phyloP scores from a whole-genome alignment of 2,329 filamentous ascomycete genomes.

The Penicillium freii region DNA sequence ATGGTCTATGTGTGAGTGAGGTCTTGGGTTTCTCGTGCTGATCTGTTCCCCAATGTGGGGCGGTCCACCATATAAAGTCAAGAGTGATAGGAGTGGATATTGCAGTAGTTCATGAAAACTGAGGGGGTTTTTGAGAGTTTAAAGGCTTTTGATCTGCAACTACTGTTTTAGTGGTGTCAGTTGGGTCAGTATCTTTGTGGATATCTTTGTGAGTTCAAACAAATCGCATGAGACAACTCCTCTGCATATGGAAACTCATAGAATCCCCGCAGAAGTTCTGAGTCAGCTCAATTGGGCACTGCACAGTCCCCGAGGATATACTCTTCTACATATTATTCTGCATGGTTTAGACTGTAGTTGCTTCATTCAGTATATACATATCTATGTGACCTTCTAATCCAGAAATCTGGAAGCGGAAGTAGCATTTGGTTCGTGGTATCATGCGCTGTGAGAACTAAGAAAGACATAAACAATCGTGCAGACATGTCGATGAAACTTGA shows the following conservation, averaged over 20 bases:
- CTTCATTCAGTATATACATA: conserved; percentile 20
- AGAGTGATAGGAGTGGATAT: conserved; percentile 5
- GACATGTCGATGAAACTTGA: neutral
- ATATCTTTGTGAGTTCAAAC: neutral
- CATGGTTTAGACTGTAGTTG: neutral
- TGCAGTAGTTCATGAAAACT: neutral
- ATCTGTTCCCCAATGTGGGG: conserved; percentile 24
- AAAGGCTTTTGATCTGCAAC: neutral
- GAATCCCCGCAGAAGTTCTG: conserved; percentile 37
- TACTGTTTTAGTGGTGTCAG: neutral
- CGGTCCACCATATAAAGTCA: conserved; percentile 16
- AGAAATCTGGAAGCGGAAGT: conserved; percentile 17
- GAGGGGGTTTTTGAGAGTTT: neutral
- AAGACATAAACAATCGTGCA: conserved; percentile 3
- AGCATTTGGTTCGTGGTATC: conserved; percentile 32
- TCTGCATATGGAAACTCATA: conserved; percentile 32
- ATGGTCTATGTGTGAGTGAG: conserved; percentile 19
- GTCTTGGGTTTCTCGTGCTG: conserved; percentile 4
- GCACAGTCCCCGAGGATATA: neutral
- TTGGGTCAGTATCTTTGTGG: neutral
- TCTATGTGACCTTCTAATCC: conserved; percentile 18
- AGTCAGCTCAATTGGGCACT: conserved; percentile 21
- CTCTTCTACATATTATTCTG: neutral
- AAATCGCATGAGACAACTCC: neutral
- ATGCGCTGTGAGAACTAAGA: conserved; percentile 22